phyloP scores from a whole-genome alignment of 306 rosid genomes.

The Pterocarpus santalinus region DNA sequence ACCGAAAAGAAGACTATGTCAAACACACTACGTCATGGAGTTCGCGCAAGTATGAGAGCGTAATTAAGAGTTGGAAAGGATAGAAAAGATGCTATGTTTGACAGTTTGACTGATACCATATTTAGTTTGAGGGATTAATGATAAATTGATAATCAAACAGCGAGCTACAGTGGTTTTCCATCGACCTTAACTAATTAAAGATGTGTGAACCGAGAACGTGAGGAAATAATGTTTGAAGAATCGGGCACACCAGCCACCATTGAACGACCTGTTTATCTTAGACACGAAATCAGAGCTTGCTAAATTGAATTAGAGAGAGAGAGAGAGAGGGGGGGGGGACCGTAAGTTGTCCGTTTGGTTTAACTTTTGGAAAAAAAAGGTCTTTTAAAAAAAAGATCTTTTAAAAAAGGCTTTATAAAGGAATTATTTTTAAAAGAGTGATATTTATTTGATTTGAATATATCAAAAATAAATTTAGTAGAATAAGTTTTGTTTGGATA shows the following conservation, averaged over 20 bases:
- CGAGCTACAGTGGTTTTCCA: neutral
- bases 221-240: constrained; percentile 1
- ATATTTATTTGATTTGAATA: no score
- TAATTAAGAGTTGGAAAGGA: neutral
- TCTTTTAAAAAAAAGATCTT: no score
- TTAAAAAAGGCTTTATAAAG: no score
- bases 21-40: neutral
- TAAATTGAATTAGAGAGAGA: no score
- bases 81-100: no score
- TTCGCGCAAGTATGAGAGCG: neutral
- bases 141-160: neutral
- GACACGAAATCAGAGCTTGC: neutral
- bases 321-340: no score
- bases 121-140: no score
- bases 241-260: neutral
- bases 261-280: neutral
- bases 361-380: no score
- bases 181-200: neutral
- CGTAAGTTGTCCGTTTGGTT: no score
- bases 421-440: no score
- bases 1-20: neutral
- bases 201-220: neutral
- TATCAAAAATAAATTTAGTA: no score
- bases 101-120: neutral
- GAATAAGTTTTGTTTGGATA: no score